Evolutionary conservation across 148 eudicot species (phyloP), one percentile per base, ranked within the genome.

Genomic region (Rhododendron molle): DNA sequence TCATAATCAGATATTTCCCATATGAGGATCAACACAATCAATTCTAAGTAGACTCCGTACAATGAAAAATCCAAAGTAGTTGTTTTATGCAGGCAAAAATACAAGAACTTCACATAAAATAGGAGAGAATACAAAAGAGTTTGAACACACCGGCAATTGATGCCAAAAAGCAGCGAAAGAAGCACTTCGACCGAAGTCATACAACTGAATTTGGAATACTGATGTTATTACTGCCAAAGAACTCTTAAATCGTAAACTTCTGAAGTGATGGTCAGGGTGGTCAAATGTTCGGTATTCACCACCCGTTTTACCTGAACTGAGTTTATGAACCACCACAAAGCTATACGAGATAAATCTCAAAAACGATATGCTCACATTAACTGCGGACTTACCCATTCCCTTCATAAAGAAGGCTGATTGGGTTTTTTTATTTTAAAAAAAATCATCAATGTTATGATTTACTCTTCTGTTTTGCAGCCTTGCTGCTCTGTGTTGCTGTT

Each of bases 401-500:
- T 40, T 38, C 46, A 20, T 40, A 21, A 2, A 38, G 23, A 44
- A 3, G 2, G 0, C 80, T 38, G 44, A 23, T 38, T 8, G 5
- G 44, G n/a, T 83, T 40, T 43, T 16, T 36, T 11, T 30, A 43
- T 32, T 20, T 60, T 7, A 8, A 62, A 7, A 7, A 3, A 18
- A 18, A 21, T 13, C 14, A 16, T 56, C 26, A 2, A 32, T 30
- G n/a, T 52, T 52, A 18, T 52, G 23, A 30, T 52, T 80, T 18
- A 52, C 9, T 52, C 7, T 6, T 79, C 34, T 13, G 28, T 21
- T 62, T 26, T 85, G 92, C 91, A 93, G 95, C 88, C 93, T 93
- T 76, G 89, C 89, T 13, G 93, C 91, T 38, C 88, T 93, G 28
- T 93, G 93, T 81, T 93, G 95, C 88, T 93, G 93, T 72, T 93